Evolutionary conservation across 306 rosid genomes (phyloP), one percentile per base, ranked within the genome.

Genomic region (Inga laurina): DNA sequence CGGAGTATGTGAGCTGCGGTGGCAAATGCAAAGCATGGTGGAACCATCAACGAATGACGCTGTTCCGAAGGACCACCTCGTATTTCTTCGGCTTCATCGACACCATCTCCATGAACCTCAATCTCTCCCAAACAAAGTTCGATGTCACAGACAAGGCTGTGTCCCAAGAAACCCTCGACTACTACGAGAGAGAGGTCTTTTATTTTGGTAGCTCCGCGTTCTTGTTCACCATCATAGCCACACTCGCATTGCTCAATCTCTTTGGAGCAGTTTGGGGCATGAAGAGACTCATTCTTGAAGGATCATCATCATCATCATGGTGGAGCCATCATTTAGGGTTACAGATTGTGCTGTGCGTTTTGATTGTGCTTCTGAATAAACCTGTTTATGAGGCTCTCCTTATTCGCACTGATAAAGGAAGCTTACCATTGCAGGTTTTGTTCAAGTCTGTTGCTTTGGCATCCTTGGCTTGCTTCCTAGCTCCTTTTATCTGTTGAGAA

Each of bases 131-230:
- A 11, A 89, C 89, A 65, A 75, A 72, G 5, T 91, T 94, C 64
- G 66, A 30, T 4, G 54, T 93, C 66, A 91, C 97, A 7, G 69
- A 46, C 11, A 94, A 93, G 76, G 91, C 86, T 19, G 78, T 82
- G 5, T 75, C 86, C 0, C 91, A 89, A 46, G 97, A 94, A 15
- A 89, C 72, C 12, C 74, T 74, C 7, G 84, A 79, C 84, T 83
- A 91, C 75, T 90, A 87, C 16, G 84, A 90, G 77, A 67, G 87
- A 71, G 93, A 91, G 84, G 30, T 90, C 35, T 59, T 92, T 8
- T 93, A 92, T n/a, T 93, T 93, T 51, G 94, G 97, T 77, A 86
- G 90, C 84, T 84, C 94, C 0, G 65, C 75, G 14, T 57, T 84
- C 30, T 81, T 84, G 90, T 76, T 70, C n/a, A 88, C 75, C 32